Percentiles rank a stretch among this genome's conserved stretches.
Conservation (phyloP, 129 eudicot species). For the Saposhnikovia divaricata region DNA sequence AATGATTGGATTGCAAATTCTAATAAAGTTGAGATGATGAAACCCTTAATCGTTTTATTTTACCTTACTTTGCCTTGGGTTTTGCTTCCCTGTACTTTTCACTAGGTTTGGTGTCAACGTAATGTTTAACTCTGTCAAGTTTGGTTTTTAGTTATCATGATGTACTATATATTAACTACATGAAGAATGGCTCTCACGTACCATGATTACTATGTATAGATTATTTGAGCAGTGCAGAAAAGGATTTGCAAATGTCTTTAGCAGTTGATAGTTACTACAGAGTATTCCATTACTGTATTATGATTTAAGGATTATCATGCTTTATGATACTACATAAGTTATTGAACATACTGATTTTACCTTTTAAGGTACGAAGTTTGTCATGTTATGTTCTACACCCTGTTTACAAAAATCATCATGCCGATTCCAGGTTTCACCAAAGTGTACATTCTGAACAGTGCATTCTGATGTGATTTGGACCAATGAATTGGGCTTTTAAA, state of each 20-base stretch:
- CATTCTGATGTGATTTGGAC: too few relatives aligned
- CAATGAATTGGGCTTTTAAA: too few relatives aligned
- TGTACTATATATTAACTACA: neutral
- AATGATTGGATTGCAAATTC: neutral
- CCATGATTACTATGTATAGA: neutral
- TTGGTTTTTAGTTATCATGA: neutral
- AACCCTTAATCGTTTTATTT: neutral
- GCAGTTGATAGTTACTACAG: neutral
- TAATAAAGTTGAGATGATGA: neutral
- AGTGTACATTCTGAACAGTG: too few relatives aligned
- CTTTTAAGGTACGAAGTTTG: neutral
- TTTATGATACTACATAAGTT: neutral
- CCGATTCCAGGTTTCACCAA: too few relatives aligned
- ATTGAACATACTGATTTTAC: neutral
- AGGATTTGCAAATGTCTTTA: neutral
- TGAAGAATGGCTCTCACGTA: neutral
- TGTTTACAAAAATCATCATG: too few relatives aligned
- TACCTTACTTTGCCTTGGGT: neutral
- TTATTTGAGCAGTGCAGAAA: neutral
- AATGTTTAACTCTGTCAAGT: neutral
- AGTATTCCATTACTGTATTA: neutral
- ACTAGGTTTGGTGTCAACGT: too few relatives aligned
- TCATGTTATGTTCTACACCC: neutral
- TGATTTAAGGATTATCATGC: neutral
- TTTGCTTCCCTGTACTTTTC: neutral